These are phyloP conservation scores for Crithidia mellificae DNA, from an alignment of 208 protist species.

Conservation along the genomic window DNA sequence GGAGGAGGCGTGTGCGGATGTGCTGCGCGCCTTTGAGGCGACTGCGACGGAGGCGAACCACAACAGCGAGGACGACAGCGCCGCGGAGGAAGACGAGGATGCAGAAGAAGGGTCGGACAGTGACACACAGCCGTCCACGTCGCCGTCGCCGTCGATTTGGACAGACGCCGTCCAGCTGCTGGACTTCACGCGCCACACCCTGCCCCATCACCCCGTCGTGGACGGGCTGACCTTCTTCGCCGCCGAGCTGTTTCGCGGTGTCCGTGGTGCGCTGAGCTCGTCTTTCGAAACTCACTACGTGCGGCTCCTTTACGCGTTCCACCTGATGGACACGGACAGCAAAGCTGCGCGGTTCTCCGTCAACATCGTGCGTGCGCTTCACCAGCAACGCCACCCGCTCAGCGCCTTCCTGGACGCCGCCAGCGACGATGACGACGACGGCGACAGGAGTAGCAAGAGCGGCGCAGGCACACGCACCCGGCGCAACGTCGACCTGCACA, in stretches of 20 bases:
- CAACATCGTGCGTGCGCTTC: slow-evolving; percentile 22
- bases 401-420: slow-evolving; percentile 23
- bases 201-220: slow-evolving; percentile 58
- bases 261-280: slow-evolving; percentile 80
- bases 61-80: background rate
- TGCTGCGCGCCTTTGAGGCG: slow-evolving; percentile 47
- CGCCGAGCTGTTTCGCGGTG: slow-evolving; percentile 78
- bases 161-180: slow-evolving; percentile 18
- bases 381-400: slow-evolving; percentile 26
- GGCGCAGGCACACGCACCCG: background rate
- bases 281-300: slow-evolving; percentile 76
- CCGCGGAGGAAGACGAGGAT: slow-evolving; percentile 10
- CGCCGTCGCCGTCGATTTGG: slow-evolving; percentile 31
- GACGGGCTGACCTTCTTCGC: slow-evolving; percentile 68
- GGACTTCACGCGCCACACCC: slow-evolving; percentile 45
- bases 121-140: slow-evolving; percentile 6
- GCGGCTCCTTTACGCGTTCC: slow-evolving; percentile 51
- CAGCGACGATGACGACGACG: slow-evolving; percentile 19
- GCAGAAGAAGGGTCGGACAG: slow-evolving; percentile 6
- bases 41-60: slow-evolving; percentile 6
- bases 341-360: background rate
- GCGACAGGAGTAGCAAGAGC: background rate
- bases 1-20: slow-evolving; percentile 50
- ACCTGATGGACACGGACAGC: slow-evolving; percentile 25
- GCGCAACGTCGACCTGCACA: slow-evolving; percentile 10